Base-by-base conservation (phyloP, 1,139 yeast species). In the Debaryomyces sp. region DNA sequence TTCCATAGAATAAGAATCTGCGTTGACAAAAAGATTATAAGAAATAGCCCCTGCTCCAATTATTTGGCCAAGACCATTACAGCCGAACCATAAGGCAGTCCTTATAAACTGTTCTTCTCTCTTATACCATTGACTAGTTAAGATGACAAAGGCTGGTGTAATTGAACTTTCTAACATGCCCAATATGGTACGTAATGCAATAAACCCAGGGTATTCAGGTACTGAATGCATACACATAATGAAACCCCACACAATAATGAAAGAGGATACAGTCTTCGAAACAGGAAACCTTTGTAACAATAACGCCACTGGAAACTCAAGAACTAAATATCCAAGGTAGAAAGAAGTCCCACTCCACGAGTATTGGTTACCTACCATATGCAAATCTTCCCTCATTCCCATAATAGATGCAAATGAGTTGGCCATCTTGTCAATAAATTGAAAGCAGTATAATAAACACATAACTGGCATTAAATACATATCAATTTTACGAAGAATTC, bases 391-490 rank as follows among this genome's bases (percentile, higher is more conserved):
- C 50, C 73, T 63, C 38, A 84, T 67, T 2, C 87, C 88, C 71
- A 82, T 72, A 44, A 85, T 75, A 1, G 89, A 77, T 5, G 87
- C 87, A 48, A 76, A 78, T 15, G 83, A 70, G 38, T 72, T 79
- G 13, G 87, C 67, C 12, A 73, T 64, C 57, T 85, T 85, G 60
- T 85, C 90, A 82, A 84, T 80, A 50, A 75, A 81, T 62, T 84
- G 89, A 37, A 74, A 64, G 8, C 81, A 73, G 63, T 81, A 81
- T 23, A 82, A 60, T 13, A 80, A 51, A 56, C 83, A 77, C 68
- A 84, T 70, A 43, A 83, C 50, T 0, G 88, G 84, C 54, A 81
- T 65, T 51, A 85, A 58, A 53, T 63, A 77, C 12, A 75, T 41
- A 56, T 84, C 88, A 41, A 81, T 80, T 57, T 84, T 85, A 49